Evolutionary conservation across 2,329 filamentous ascomycete species (phyloP), one percentile per base, ranked within the genome.

Genomic region (Epichloe sp.): DNA sequence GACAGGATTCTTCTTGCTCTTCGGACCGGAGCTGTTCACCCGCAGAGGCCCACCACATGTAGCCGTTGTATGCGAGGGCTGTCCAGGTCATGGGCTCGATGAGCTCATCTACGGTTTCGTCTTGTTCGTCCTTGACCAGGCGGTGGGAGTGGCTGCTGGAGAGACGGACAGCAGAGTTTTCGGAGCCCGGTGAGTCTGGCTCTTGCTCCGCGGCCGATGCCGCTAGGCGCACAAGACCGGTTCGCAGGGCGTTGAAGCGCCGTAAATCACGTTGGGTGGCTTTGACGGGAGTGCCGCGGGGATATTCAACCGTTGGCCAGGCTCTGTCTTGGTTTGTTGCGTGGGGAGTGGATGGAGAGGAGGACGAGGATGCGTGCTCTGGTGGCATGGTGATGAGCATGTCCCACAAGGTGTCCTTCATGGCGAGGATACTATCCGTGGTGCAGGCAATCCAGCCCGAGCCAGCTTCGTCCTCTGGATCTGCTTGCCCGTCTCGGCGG

Each of bases 371-470:
- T 34, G 79, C 68, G 58, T 83, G 72, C 5, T 76, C 65, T 1
- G 81, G 76, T 0, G 89, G 88, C 62, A 97, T 78, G 50, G 87
- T 88, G 54, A 97, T 83, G 40, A 96, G 77, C 59, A 96, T 76
- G 63, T 98, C 93, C 74, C 89, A 97, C 2, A 98, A 78, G 2
- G 85, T 79, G 48, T 83, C 79, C 70, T 97, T 97, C 67, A 88
- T 85, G 45, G 81, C 82, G 14, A 98, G 76, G 53, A 98, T 93
- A 62, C 86, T 91, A 68, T 98, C 93, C 2, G 91, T 97, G 3
- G 91, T 96, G 66, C 90, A 96, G 12, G 91, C 93, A 53, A 95
- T 83, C 89, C 90, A 98, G 40, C 89, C 86, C 14, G 76, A 69
- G 35, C 75, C 75, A 23, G 68, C 63, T 42, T 79, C 74, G 23